Percentiles rank a stretch among this genome's conserved stretches.
These are phyloP conservation scores for Cyclocybe aegerita DNA, from an alignment of 768 basidiomycete species.

Conservation along the genomic window DNA sequence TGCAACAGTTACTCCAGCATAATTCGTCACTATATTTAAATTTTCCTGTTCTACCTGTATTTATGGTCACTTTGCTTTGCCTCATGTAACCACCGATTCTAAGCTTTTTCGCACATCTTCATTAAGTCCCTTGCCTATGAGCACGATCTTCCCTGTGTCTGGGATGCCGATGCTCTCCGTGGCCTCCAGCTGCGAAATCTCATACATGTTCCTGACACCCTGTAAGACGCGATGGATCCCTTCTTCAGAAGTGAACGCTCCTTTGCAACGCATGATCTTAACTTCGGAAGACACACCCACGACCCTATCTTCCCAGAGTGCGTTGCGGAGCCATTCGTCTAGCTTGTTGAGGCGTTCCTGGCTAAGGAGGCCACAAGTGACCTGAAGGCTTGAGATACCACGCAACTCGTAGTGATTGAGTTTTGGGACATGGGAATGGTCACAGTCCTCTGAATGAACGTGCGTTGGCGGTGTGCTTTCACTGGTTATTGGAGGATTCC, in stretches of 20 bases:
- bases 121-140: conserved; percentile 82
- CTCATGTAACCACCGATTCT: conserved; percentile 28
- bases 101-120: conserved; percentile 56
- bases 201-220: conserved; percentile 90
- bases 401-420: conserved; percentile 67
- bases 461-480: conserved; percentile 11
- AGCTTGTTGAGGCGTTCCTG: conserved; percentile 46
- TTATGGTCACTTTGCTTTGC: conserved; percentile 1
- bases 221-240: conserved; percentile 78
- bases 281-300: conserved; percentile 28
- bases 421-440: conserved; percentile 31
- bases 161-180: conserved; percentile 45
- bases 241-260: conserved; percentile 56
- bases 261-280: conserved; percentile 82
- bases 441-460: conserved; percentile 27
- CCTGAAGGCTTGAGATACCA: conserved; percentile 81
- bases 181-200: conserved; percentile 52
- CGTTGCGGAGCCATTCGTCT: conserved; percentile 76
- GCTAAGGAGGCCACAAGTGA: conserved; percentile 63
- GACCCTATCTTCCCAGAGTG: conserved; percentile 79
- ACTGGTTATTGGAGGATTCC: conserved; percentile 36
- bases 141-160: conserved; percentile 75
- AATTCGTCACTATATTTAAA: neutral
- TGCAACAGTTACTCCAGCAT: conserved; percentile 1
- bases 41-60: conserved; percentile 4